Percentiles rank a stretch among this genome's conserved stretches.
phyloP scores from a whole-genome alignment of 192 early-diverging fungal species.

The Coemansia sp. region DNA sequence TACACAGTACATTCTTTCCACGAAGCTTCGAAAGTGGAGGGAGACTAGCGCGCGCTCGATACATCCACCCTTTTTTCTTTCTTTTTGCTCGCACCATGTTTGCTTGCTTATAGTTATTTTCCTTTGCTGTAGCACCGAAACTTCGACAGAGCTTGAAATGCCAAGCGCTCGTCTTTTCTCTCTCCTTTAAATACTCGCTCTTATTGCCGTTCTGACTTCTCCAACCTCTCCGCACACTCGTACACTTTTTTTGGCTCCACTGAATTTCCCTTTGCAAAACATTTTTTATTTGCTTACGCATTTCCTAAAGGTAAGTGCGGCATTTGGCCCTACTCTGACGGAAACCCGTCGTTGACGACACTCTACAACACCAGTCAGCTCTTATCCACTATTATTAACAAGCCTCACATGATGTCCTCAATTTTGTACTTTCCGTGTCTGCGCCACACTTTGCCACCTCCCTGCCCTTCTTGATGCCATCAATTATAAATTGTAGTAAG shows the following conservation, averaged over 20 bases:
- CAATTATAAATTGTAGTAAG: conserved; percentile 8
- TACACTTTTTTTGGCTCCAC: not conserved
- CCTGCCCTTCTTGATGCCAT: not conserved
- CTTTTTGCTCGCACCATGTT: conserved; percentile 2
- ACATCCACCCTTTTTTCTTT: not conserved
- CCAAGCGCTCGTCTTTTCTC: conserved; percentile 6
- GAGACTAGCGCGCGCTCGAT: not conserved
- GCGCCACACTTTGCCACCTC: conserved; percentile 11
- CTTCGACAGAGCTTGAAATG: conserved; percentile 9
- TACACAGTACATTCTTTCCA: conserved; percentile 16
- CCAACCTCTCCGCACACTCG: not conserved
- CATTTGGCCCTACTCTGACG: not conserved
- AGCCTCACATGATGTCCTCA: conserved; percentile 4
- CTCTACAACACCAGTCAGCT: not conserved
- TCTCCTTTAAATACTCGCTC: not conserved
- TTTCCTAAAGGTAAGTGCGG: not conserved
- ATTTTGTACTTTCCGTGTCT: not conserved
- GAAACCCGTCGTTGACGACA: not conserved
- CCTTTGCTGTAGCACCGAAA: conserved; percentile 1
- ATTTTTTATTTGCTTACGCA: not conserved
- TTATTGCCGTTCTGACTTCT: not conserved
- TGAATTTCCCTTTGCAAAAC: not conserved
- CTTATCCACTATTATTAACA: conserved; percentile 3
- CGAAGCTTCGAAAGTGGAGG: not conserved
- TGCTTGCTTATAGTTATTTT: not conserved